Conservation (phyloP, 257 asterid genomes). For the Fraxinus americana region DNA sequence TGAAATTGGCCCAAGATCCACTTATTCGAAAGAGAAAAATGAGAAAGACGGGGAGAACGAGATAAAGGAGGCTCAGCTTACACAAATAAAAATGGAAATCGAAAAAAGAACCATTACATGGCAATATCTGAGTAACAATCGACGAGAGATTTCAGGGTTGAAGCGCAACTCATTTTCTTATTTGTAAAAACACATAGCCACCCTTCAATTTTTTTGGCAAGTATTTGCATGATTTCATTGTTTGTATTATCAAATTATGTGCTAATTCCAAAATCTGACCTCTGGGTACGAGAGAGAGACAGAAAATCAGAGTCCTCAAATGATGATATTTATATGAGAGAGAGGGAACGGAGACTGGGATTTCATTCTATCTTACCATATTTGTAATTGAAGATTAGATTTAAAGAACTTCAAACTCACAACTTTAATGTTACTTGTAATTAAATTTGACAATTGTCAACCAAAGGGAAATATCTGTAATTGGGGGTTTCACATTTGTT, state of each 20-base stretch:
- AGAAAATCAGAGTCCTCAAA: conserved; percentile 7
- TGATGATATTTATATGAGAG: not conserved
- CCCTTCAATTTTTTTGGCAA: not conserved
- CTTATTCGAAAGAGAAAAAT: conserved; percentile 7
- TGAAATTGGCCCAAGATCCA: conserved; percentile 33
- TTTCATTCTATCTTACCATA: not conserved
- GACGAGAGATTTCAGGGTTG: conserved; percentile 41
- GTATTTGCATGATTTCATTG: conserved; percentile 14
- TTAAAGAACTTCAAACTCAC: not conserved
- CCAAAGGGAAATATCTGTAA: no score
- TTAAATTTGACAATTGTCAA: no score
- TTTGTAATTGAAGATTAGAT: not conserved
- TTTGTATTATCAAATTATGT: not conserved
- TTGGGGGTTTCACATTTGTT: no score
- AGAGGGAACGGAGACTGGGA: not conserved
- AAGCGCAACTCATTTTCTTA: conserved; percentile 34
- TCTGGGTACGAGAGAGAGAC: conserved; percentile 13
- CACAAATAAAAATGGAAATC: conserved; percentile 1
- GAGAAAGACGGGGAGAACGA: not conserved
- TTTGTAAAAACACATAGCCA: conserved; percentile 2
- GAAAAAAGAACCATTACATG: conserved; percentile 30
- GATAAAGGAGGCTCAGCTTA: conserved; percentile 15
- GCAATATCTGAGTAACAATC: conserved; percentile 29
- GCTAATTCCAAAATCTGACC: not conserved
- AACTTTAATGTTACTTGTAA: not conserved